These are phyloP conservation scores for Gracilariopsis chorda DNA, from an alignment of 23 red algal species.

Conservation along the genomic window DNA sequence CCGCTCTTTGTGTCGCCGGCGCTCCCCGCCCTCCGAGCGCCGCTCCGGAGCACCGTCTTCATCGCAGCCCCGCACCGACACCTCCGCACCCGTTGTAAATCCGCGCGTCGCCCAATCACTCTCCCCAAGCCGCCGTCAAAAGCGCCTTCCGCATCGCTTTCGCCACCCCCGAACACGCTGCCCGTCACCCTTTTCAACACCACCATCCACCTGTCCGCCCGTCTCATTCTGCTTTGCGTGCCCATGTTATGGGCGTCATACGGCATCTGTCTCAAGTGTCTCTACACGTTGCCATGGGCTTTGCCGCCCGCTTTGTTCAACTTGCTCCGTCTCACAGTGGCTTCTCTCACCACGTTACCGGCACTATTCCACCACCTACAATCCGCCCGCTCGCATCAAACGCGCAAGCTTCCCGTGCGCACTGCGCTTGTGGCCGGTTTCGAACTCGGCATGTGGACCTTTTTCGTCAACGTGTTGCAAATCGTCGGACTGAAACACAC, in stretches of 20 bases:
- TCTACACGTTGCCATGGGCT: slow-evolving; percentile 25
- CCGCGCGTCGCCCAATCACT: no score
- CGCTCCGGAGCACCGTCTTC: no score
- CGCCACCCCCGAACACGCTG: background rate
- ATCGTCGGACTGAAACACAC: slow-evolving; percentile 67
- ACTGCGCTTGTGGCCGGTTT: slow-evolving; percentile 50
- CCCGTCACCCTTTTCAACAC: slow-evolving; percentile 18
- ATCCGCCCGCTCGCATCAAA: background rate
- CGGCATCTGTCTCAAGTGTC: slow-evolving; percentile 29
- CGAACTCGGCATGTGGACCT: slow-evolving; percentile 82
- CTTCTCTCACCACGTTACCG: slow-evolving; percentile 2
- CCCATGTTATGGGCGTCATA: slow-evolving; percentile 40
- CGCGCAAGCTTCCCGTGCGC: background rate
- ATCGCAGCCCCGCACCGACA: no score
- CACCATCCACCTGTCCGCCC: slow-evolving; percentile 4
- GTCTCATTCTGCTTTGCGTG: slow-evolving; percentile 16
- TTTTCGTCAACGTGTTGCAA: slow-evolving; percentile 71
- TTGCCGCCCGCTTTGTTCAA: slow-evolving; percentile 47
- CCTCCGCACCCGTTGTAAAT: no score
- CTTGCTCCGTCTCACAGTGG: slow-evolving; percentile 15
- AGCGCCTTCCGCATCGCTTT: background rate
- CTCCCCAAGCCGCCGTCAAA: no score
- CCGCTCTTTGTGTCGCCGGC: no score
- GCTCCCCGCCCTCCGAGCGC: no score
- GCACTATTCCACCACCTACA: background rate